phyloP scores from a whole-genome alignment of 768 basidiomycete species.

The Boletus patriciae region DNA sequence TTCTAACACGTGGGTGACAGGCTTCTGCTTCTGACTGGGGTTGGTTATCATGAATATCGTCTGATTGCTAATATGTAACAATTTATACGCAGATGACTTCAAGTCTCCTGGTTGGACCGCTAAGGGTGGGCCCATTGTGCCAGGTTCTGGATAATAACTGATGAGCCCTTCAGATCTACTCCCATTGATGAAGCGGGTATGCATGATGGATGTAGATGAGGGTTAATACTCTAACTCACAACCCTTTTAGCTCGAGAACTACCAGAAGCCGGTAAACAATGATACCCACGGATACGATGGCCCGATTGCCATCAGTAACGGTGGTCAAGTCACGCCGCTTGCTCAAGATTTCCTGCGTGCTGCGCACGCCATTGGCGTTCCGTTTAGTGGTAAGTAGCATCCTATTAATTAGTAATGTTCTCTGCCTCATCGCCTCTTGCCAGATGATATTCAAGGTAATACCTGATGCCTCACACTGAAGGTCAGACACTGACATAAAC shows the following conservation, averaged over 20 bases:
- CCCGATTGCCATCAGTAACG: conserved; percentile 73
- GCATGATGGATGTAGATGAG: neutral
- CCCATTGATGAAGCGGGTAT: conserved; percentile 68
- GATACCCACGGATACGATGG: conserved; percentile 69
- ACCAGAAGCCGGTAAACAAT: conserved; percentile 71
- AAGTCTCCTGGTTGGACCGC: conserved; percentile 69
- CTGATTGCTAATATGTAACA: neutral
- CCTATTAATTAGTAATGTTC: neutral
- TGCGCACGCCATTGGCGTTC: conserved; percentile 57
- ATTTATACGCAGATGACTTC: conserved; percentile 55
- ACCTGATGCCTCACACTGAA: neutral
- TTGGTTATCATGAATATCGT: conserved; percentile 28
- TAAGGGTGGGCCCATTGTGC: conserved; percentile 42
- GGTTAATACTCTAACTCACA: neutral
- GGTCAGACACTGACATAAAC: neutral
- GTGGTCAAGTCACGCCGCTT: conserved; percentile 59
- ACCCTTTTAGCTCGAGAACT: conserved; percentile 60
- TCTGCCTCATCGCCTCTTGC: neutral
- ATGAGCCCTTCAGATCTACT: conserved; percentile 49
- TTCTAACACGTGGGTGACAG: conserved; percentile 27
- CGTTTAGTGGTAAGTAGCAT: conserved; percentile 55
- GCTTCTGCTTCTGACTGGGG: conserved; percentile 74
- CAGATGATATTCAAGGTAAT: conserved; percentile 64
- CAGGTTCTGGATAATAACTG: neutral
- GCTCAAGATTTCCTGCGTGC: conserved; percentile 72